Evolutionary conservation across 306 rosid genomes (phyloP).

Genomic region (Vigna angularis): DNA sequence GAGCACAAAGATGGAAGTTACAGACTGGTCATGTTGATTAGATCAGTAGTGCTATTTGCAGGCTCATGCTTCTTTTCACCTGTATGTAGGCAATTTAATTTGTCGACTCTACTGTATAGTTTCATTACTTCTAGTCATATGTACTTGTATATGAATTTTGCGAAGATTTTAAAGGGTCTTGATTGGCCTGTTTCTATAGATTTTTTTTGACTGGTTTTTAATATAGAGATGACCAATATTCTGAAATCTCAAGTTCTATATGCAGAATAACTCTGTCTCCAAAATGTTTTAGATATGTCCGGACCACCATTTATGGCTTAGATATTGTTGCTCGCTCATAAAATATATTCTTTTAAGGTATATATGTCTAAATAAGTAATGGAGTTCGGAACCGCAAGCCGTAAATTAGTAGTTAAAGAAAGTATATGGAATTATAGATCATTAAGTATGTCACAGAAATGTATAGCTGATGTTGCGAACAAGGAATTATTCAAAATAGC

Average conservation of each 20-base stretch:
- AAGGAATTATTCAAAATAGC: background rate
- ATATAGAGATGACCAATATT: conserved; percentile 8
- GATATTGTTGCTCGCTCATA: conserved; percentile 9
- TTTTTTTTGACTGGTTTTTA: conserved; percentile 19
- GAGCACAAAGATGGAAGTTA: conserved; percentile 33
- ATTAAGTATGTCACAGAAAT: background rate
- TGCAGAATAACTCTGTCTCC: background rate
- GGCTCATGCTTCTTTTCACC: conserved; percentile 45
- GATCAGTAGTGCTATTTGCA: conserved; percentile 32
- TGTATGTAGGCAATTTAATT: conserved; percentile 31
- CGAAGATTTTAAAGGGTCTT: conserved; percentile 39
- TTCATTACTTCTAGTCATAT: conserved; percentile 35
- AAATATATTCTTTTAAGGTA: conserved; percentile 13
- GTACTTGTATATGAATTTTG: conserved; percentile 54
- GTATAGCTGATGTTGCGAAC: conserved; percentile 10
- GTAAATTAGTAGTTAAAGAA: conserved; percentile 8
- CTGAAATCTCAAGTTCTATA: conserved; percentile 10
- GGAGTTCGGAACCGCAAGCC: background rate
- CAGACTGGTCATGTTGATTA: conserved; percentile 31
- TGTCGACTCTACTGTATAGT: conserved; percentile 42
- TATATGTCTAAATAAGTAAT: background rate
- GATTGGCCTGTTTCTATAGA: conserved; percentile 26
- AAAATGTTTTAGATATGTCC: conserved; percentile 32
- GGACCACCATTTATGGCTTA: background rate
- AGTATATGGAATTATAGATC: conserved; percentile 21